A percentile compares a stretch with the other conserved stretches of the same genome.
Conservation (phyloP, 805 yeast species). For the Dipodascopsis uninucleata region DNA sequence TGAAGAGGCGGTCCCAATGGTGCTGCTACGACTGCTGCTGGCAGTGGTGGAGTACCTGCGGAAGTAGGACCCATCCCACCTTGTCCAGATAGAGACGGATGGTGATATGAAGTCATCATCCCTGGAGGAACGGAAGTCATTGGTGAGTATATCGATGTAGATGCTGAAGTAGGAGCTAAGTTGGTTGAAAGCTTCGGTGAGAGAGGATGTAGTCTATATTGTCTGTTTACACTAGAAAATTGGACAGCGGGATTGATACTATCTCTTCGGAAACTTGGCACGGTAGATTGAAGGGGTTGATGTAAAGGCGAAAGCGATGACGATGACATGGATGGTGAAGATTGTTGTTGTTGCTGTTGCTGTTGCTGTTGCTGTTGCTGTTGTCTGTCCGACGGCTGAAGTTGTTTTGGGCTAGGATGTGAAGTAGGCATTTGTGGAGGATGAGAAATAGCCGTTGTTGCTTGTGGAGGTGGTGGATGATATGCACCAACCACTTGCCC, state of each 20-base stretch:
- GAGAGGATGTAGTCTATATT: constrained; percentile 15
- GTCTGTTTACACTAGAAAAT: constrained; percentile 19
- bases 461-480: too few species aligned
- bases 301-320: constrained; percentile 16
- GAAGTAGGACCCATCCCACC: too few species aligned
- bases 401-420: neutral
- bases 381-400: neutral
- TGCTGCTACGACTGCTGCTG: constrained; percentile 3
- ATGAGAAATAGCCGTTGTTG: too few species aligned
- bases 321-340: constrained; percentile 12
- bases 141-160: constrained; percentile 3
- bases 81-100: constrained; percentile 1
- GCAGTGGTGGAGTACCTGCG: constrained; percentile 6
- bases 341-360: constrained; percentile 5
- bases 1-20: neutral
- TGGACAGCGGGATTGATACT: constrained; percentile 20
- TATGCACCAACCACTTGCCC: too few species aligned
- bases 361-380: constrained; percentile 5
- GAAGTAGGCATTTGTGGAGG: too few species aligned
- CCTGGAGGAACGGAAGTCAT: neutral
- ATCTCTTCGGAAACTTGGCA: constrained; percentile 5
- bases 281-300: constrained; percentile 4
- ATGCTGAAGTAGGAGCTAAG: constrained; percentile 7
- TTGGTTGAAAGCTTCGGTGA: constrained; percentile 9
- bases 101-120: constrained; percentile 7